Evolutionary conservation across 1,139 yeast genomes (phyloP).

Genomic region (Chernovozyma sophiae-reginae): DNA sequence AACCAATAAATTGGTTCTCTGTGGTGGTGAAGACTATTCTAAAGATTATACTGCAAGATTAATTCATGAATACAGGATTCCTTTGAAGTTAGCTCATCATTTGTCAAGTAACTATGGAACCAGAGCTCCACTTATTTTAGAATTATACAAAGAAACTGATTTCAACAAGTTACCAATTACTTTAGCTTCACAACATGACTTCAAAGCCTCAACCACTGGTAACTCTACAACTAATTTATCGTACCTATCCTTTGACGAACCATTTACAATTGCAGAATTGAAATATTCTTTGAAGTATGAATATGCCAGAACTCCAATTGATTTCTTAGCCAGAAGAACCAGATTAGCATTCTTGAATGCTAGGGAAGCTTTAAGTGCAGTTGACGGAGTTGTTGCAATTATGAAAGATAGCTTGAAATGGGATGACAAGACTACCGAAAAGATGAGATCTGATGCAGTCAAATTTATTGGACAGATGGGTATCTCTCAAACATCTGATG

Average conservation of each 20-base stretch:
- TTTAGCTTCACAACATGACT: slow-evolving; percentile 43
- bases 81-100: slow-evolving; percentile 76
- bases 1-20: slow-evolving; percentile 58
- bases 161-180: slow-evolving; percentile 59
- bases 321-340: slow-evolving; percentile 89
- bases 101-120: slow-evolving; percentile 87
- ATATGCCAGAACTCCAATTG: slow-evolving; percentile 83
- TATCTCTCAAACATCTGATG: no score
- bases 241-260: slow-evolving; percentile 65
- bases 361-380: slow-evolving; percentile 73
- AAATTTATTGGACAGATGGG: slow-evolving; percentile 64
- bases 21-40: slow-evolving; percentile 72
- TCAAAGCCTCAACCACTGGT: slow-evolving; percentile 30
- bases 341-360: slow-evolving; percentile 91
- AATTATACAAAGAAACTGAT: slow-evolving; percentile 50
- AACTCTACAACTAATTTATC: slow-evolving; percentile 36
- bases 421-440: slow-evolving; percentile 57
- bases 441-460: slow-evolving; percentile 51
- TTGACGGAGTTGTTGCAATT: slow-evolving; percentile 81
- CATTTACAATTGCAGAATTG: slow-evolving; percentile 90
- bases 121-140: slow-evolving; percentile 77
- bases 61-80: slow-evolving; percentile 73
- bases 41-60: slow-evolving; percentile 73
- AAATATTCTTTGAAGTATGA: slow-evolving; percentile 79
- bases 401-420: slow-evolving; percentile 80